Base-by-base conservation (phyloP, 2,329 filamentous ascomycete species). In the Paramyrothecium roridum region DNA sequence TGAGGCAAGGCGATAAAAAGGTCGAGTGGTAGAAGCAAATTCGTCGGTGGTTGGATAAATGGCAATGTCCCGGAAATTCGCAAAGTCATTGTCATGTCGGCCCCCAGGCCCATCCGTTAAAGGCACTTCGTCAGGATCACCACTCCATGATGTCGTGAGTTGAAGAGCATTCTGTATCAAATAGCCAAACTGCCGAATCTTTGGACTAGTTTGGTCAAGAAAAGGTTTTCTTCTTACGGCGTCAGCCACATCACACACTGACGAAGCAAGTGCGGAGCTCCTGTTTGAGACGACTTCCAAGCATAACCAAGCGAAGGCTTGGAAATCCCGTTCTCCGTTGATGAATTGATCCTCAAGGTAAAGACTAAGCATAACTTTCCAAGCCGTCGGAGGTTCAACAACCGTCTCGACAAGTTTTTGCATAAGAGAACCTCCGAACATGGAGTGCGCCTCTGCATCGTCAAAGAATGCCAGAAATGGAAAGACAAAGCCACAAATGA, bases 21-120 rank as follows among this genome's bases (percentile, higher is more conserved):
- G 77, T 22, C 67, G 64, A 3, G 80, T 75, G 0, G 65, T 74
- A 0, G 79, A 86, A 0, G 74, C 56, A 2, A 91, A 75, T 63
- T 92, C 89, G 51, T 88, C 83, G 0, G 78, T 67, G 0, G 88
- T 91, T 0, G 89, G 89, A 50, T 83, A 79, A 16, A 91, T 84
- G 2, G 80, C 71, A 34, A 90, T 83, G 0, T 83, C 57, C 0
- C 82, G 77, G 60, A 86, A 86, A 59, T 90, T 77, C 1, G 63
- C 72, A 63, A 81, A 81, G 61, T 92, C 89, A 53, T 93, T 93
- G 67, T 92, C 86, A 59, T 93, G 88, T 0, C 89, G 80, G 0
- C 87, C 87, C 2, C 63, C 64, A 33, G 66, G 46, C 8, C 57
- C 52, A 10, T 13, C 34, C 13, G 49, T 12, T 1, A 19, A 22